phyloP scores from a whole-genome alignment of 495 filamentous ascomycete genomes.

The Talaromyces adpressus region DNA sequence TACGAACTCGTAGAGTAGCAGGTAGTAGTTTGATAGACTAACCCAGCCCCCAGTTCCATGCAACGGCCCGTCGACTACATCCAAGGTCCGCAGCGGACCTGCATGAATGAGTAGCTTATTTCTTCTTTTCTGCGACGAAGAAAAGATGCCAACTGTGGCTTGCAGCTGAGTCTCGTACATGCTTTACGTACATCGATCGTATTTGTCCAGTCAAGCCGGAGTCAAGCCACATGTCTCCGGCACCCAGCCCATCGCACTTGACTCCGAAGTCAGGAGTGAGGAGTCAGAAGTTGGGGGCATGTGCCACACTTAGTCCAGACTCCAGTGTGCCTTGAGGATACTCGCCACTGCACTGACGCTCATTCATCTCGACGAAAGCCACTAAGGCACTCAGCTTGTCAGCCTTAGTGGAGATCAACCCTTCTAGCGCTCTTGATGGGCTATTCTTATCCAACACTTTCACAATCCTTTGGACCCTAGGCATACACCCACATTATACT shows the following conservation, averaged over 20 bases:
- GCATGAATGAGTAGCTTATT: neutral
- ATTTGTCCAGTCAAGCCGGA: neutral
- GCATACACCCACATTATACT: neutral
- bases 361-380: neutral
- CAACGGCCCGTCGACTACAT: neutral
- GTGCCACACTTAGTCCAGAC: neutral
- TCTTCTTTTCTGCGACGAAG: neutral
- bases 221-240: neutral
- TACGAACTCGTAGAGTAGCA: too few species aligned
- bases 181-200: neutral
- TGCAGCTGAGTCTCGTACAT: neutral
- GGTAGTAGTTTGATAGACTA: too few species aligned
- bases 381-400: neutral
- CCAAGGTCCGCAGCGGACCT: neutral
- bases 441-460: neutral
- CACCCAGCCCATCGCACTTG: neutral
- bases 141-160: neutral
- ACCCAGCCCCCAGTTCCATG: neutral
- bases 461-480: neutral
- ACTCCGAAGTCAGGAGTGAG: neutral
- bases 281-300: neutral
- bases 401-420: neutral
- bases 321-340: neutral
- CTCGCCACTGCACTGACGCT: neutral
- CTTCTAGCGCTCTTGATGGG: too few species aligned